phyloP scores from a whole-genome alignment of 148 eudicot genomes.

The Chenopodium album region DNA sequence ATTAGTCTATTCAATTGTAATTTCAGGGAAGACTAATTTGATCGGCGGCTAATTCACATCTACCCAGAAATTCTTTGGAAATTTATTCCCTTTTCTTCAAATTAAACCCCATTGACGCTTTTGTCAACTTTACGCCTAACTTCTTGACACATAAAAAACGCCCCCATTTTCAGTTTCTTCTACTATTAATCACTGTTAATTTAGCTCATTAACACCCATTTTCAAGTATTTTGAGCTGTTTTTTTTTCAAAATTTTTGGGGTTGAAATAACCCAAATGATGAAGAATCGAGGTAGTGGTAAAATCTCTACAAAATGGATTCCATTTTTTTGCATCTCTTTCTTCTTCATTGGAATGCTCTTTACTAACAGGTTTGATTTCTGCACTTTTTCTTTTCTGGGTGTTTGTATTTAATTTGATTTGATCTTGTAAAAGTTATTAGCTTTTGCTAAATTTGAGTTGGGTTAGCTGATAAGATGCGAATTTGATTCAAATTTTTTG shows the following conservation, averaged over 20 bases:
- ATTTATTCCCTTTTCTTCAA: too few species aligned
- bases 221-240: too few species aligned
- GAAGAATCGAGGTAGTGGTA: slow-evolving; percentile 59
- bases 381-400: slow-evolving; percentile 18
- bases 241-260: not conserved
- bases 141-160: not conserved
- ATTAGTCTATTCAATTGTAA: not conserved
- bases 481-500: slow-evolving; percentile 20
- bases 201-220: not conserved
- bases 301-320: slow-evolving; percentile 65
- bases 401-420: not conserved
- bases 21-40: not conserved
- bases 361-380: slow-evolving; percentile 63
- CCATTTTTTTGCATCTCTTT: slow-evolving; percentile 57
- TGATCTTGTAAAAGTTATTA: slow-evolving; percentile 7
- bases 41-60: not conserved
- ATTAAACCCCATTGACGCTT: not conserved
- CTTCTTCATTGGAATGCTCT: slow-evolving; percentile 76
- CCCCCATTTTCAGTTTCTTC: not conserved
- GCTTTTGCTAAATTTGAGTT: slow-evolving; percentile 3
- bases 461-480: slow-evolving; percentile 6
- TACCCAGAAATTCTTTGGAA: not conserved
- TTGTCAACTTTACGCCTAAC: slow-evolving; percentile 1
- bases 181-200: not conserved
- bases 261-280: slow-evolving; percentile 24